Conservation (phyloP, 495 filamentous ascomycete genomes). For the Polyplosphaeria fusca region DNA sequence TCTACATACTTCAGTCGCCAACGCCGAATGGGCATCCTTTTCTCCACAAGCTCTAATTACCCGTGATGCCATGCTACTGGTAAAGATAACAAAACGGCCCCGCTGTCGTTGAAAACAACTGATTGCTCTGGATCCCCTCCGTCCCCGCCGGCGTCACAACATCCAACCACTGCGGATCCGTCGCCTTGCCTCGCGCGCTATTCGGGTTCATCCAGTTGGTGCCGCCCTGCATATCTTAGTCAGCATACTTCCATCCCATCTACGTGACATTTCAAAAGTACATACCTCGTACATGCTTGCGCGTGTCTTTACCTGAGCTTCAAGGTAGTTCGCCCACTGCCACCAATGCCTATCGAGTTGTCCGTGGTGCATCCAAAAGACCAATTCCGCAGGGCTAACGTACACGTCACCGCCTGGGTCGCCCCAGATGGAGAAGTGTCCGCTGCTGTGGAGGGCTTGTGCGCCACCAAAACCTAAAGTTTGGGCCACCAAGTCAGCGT, state of each 20-base stretch:
- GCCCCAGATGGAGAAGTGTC: constrained; percentile 32
- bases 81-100: constrained; percentile 31
- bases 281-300: constrained; percentile 19
- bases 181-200: constrained; percentile 18
- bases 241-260: not conserved
- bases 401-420: constrained; percentile 29
- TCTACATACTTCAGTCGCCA: too few species aligned
- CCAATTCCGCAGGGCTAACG: constrained; percentile 22
- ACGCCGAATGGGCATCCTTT: not conserved
- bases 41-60: not conserved
- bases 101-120: constrained; percentile 27
- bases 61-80: constrained; percentile 9
- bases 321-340: constrained; percentile 30
- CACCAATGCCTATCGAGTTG: constrained; percentile 33
- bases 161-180: constrained; percentile 27
- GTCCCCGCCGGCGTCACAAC: constrained; percentile 20
- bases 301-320: constrained; percentile 13
- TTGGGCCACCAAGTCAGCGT: too few species aligned
- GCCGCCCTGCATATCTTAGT: constrained; percentile 10
- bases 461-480: not conserved
- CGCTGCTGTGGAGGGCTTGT: constrained; percentile 13
- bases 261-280: too few species aligned
- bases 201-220: constrained; percentile 30
- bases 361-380: constrained; percentile 31
- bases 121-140: constrained; percentile 14